Evolutionary conservation across 805 yeast species (phyloP).

Genomic region (Kazachstania psychrophila): DNA sequence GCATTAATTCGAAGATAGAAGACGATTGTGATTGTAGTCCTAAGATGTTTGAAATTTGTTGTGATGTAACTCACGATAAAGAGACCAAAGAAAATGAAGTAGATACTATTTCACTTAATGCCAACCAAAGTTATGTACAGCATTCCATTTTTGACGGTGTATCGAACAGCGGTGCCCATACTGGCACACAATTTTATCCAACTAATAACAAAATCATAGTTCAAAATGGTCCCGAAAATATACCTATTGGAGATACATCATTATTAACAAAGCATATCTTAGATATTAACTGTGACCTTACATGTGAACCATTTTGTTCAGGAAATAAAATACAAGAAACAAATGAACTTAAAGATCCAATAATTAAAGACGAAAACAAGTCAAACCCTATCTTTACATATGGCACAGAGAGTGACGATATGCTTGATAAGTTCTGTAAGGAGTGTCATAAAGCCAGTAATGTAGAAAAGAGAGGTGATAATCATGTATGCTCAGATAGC

Average conservation of each 20-base stretch:
- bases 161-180: too few relatives aligned
- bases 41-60: constrained; percentile 34
- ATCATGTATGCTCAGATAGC: too few relatives aligned
- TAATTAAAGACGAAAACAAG: neutral
- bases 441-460: constrained; percentile 20
- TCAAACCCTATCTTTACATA: neutral
- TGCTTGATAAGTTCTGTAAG: constrained; percentile 29
- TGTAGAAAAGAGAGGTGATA: constrained; percentile 4
- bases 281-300: constrained; percentile 20
- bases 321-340: neutral
- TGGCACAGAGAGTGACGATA: constrained; percentile 12
- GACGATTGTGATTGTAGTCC: constrained; percentile 30
- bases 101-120: neutral
- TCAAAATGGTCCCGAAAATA: too few relatives aligned
- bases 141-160: too few relatives aligned
- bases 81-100: neutral
- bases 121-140: neutral
- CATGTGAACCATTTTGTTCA: constrained; percentile 17
- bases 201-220: too few relatives aligned
- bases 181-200: too few relatives aligned
- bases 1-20: neutral
- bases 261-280: constrained; percentile 1
- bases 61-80: constrained; percentile 29
- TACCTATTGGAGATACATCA: too few relatives aligned
- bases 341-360: neutral